Evolutionary conservation across 805 yeast genomes (phyloP), one percentile per base, ranked within the genome.

Genomic region (Pichia eremophila): DNA sequence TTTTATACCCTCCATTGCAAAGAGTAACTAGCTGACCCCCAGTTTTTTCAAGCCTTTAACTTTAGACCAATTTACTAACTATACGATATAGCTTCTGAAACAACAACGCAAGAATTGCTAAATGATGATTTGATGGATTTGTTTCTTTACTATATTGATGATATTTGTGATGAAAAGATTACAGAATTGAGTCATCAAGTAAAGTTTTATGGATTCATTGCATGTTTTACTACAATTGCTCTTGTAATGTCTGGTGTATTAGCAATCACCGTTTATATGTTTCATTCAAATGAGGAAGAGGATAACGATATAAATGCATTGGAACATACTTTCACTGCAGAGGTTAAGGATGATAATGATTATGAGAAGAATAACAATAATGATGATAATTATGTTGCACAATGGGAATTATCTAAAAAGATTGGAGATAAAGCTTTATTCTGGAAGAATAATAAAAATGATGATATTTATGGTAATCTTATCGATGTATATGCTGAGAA

Each of bases 121-220:
- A 36, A 44, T 25, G 47, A 47, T 9, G 47, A 47, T 29, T 8
- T 44, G 2, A 7, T 47, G 28, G 48, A 48, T 25, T 39, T 48
- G 17, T 41, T 48, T 19, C 15, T 42, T 22, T 41, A 38, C 9
- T 48, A 45, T 45, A 41, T 40, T 40, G 38, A 43, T 52, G 46
- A 47, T 34, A 7, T 44, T 2, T 58, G 58, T 46, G 59, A 57
- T 7, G 49, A 49, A 22, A 49, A 48, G 41, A 40, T 57, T 11
- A 32, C 47, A 15, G 57, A 56, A 14, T 29, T 58, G n/a, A 45
- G 34, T 29, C 48, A 44, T 3, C 48, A 54, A 41, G 22, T 58
- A 8, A 48, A 56, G 17, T 29, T 51, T 25, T 47, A 46, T 38
- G 46, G 47, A 10, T 35, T 43, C 2, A 22, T 47, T 17, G 22